phyloP scores from a whole-genome alignment of 306 rosid species.

The Prunus dulcis region DNA sequence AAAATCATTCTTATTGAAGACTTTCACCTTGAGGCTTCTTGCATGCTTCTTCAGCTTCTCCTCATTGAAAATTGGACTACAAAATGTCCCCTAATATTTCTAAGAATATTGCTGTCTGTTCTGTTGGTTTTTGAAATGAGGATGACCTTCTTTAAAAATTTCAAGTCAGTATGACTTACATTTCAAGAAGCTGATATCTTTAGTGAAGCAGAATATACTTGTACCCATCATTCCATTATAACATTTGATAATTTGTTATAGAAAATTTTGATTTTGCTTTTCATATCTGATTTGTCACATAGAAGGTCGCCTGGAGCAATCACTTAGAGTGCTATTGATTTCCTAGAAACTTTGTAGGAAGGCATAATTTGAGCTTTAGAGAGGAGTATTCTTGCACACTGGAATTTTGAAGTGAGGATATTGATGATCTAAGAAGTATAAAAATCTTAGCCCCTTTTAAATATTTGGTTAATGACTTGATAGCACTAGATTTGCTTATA shows the following conservation, averaged over 20 bases:
- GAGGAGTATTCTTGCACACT: background rate
- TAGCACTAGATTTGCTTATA: background rate
- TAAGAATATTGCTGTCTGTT: background rate
- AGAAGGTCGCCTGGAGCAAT: too few species aligned
- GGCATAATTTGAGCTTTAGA: background rate
- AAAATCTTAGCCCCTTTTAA: background rate
- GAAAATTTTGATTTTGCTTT: too few species aligned
- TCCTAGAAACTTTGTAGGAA: background rate
- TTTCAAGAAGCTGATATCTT: background rate
- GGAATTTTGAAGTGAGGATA: background rate
- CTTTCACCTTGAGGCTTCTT: background rate
- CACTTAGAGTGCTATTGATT: background rate
- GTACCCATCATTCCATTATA: background rate
- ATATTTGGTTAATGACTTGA: background rate
- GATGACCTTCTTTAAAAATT: background rate
- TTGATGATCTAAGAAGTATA: background rate
- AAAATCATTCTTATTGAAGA: background rate
- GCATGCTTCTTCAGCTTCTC: background rate
- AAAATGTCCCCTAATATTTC: background rate
- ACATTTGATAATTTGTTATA: background rate
- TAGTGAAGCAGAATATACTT: background rate
- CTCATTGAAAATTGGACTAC: background rate
- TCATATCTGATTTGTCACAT: background rate
- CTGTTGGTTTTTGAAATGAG: background rate
- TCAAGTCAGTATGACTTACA: slow-evolving; percentile 1